These are phyloP conservation scores for Starmera caribaea DNA, from an alignment of 805 yeast species.

Conservation along the genomic window DNA sequence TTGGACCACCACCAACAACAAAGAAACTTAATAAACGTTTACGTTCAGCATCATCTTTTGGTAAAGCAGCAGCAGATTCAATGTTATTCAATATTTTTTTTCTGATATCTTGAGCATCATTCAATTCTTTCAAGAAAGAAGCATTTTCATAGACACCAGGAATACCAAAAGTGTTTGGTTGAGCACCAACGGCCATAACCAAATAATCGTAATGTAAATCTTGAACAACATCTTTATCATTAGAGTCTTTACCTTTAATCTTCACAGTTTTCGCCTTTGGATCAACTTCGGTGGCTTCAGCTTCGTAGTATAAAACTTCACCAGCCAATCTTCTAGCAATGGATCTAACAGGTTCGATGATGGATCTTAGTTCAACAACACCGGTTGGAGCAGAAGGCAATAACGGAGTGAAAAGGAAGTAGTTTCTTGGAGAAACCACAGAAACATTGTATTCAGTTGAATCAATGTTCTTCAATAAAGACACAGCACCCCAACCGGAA, in stretches of 20 bases:
- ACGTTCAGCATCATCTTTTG: constrained; percentile 66
- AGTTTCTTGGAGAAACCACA: constrained; percentile 89
- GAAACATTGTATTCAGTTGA: constrained; percentile 82
- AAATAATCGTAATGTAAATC: constrained; percentile 65
- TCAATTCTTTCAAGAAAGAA: constrained; percentile 79
- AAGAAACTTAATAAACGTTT: constrained; percentile 72
- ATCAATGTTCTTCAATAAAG: constrained; percentile 76
- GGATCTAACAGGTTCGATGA: constrained; percentile 86
- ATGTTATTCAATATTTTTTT: constrained; percentile 75
- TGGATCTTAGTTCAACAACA: constrained; percentile 80
- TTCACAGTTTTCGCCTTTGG: constrained; percentile 55
- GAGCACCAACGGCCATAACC: constrained; percentile 91
- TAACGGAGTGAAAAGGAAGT: constrained; percentile 91
- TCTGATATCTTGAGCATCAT: constrained; percentile 81
- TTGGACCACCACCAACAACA: constrained; percentile 70
- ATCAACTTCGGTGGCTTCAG: constrained; percentile 81
- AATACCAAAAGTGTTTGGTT: constrained; percentile 88
- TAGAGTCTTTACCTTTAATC: constrained; percentile 45
- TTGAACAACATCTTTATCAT: constrained; percentile 33
- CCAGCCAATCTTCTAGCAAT: constrained; percentile 73
- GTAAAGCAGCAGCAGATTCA: constrained; percentile 79
- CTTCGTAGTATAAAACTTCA: constrained; percentile 78
- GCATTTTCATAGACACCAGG: constrained; percentile 91
- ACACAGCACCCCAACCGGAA: constrained; percentile 93
- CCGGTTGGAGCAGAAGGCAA: constrained; percentile 94